Base-by-base conservation (phyloP, 2,329 filamentous ascomycete genomes). In the Phaeosphaeria sp. region DNA sequence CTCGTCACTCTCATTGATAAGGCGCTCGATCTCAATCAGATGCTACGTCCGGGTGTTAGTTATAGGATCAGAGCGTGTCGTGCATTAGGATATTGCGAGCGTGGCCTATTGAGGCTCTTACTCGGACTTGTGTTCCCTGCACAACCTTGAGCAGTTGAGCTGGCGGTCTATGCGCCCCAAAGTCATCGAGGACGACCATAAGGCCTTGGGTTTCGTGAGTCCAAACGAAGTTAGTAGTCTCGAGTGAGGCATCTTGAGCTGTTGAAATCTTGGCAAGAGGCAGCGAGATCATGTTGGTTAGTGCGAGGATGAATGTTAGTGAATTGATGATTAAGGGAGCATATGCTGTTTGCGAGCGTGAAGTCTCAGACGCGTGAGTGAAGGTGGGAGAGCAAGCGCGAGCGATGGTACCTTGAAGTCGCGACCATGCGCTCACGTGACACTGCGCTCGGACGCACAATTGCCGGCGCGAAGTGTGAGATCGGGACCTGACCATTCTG, bases 121-220 rank as follows among this genome's bases (percentile, higher is more conserved):
- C 81, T 71, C 82, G 65, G 53, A 78, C 64, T 51, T 78, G 74
- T 15, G 71, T 74, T 20, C 78, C 79, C 56, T 79, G 77, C 15
- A 76, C 63, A 25, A 83, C 66, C 65, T 76, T 77, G 65, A 81
- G 66, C 13, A 77, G 58, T 58, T 73, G 68, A 36, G 73, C 56
- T 43, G 66, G 58, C 18, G 57, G 59, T 33, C 60, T 63, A 25
- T 54, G 64, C 23, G 65, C 64, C 23, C 69, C 64, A 49, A 73
- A 74, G 21, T 64, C 70, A 53, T 77, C 76, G 30, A 77, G 58
- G 18, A 71, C 64, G 10, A 77, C 65, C 36, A 69, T 63, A 17
- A 80, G 66, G 22, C 74, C 63, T 10, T 69, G 55, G 15, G 59
- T 67, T 3, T 72, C 55, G 57, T 79, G 75, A 36, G 55, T 71